A percentile compares a stretch with the other conserved stretches of the same genome.
These are phyloP conservation scores for Sporothrix euskadiensis DNA, from an alignment of 2,329 filamentous ascomycete genomes.

Conservation along the genomic window DNA sequence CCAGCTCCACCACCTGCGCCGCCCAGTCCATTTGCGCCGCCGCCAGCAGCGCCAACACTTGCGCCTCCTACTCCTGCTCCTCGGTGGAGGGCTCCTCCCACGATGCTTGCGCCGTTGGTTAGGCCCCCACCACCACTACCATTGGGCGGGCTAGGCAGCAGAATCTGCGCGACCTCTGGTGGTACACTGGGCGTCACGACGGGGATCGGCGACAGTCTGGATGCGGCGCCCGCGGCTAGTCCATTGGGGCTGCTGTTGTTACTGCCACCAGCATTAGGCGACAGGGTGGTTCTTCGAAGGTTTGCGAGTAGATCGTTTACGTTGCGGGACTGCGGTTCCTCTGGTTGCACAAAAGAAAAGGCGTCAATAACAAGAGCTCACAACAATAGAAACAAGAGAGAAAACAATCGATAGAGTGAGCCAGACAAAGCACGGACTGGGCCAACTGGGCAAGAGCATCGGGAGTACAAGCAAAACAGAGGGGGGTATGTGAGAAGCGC, in stretches of 20 bases:
- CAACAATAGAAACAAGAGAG: background rate
- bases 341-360: conserved; percentile 26
- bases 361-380: background rate
- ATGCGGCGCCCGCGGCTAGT: background rate
- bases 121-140: background rate
- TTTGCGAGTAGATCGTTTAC: conserved; percentile 64
- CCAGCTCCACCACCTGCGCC: background rate
- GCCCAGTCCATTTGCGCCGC: background rate
- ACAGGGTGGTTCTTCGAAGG: conserved; percentile 51
- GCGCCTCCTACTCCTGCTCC: background rate
- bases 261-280: conserved; percentile 27
- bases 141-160: conserved; percentile 36
- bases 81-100: background rate
- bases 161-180: conserved; percentile 58
- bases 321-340: conserved; percentile 38
- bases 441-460: background rate
- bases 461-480: background rate
- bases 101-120: background rate
- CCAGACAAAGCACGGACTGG: background rate
- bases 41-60: background rate
- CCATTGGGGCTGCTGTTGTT: background rate
- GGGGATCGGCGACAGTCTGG: conserved; percentile 17
- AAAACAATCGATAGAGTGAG: background rate
- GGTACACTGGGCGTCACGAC: conserved; percentile 54
- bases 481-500: background rate